phyloP scores from a whole-genome alignment of 2,329 filamentous ascomycete genomes.

The Aspergillus spinulosporus region DNA sequence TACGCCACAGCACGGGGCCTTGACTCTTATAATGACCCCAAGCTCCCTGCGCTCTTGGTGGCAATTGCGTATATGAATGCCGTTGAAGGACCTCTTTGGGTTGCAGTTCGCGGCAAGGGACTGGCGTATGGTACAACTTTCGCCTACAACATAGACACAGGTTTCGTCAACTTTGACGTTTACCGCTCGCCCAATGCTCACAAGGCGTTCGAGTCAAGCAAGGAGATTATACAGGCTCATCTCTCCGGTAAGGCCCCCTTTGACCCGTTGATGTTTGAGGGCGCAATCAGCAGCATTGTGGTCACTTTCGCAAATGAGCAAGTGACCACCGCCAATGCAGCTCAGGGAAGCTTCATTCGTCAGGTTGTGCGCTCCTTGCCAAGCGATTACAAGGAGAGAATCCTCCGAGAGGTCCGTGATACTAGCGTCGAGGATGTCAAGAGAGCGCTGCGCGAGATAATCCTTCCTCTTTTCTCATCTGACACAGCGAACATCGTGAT shows the following conservation, averaged over 20 bases:
- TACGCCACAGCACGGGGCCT: constrained; percentile 74
- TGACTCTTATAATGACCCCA: constrained; percentile 71
- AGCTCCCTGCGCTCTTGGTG: constrained; percentile 80
- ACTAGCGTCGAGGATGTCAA: constrained; percentile 77
- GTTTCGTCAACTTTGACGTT: constrained; percentile 78
- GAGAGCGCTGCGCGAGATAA: constrained; percentile 68
- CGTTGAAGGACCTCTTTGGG: constrained; percentile 92
- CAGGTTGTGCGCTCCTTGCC: constrained; percentile 75
- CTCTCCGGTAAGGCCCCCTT: constrained; percentile 70
- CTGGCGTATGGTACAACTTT: constrained; percentile 89
- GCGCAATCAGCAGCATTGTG: constrained; percentile 86
- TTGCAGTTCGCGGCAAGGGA: constrained; percentile 85
- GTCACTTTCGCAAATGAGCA: constrained; percentile 85
- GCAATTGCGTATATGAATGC: constrained; percentile 89
- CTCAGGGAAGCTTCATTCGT: constrained; percentile 77
- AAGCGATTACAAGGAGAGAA: constrained; percentile 73
- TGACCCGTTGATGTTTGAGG: constrained; percentile 80
- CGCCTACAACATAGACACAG: constrained; percentile 72
- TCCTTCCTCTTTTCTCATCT: constrained; percentile 78
- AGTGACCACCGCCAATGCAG: constrained; percentile 78
- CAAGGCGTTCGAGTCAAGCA: constrained; percentile 79
- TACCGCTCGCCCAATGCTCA: constrained; percentile 88
- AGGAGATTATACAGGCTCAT: constrained; percentile 71
- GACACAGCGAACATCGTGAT: constrained; percentile 81
- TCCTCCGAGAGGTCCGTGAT: constrained; percentile 73